Evolutionary conservation across 176 grass and related monocot genomes (phyloP).

Genomic region (Stipa capillata): DNA sequence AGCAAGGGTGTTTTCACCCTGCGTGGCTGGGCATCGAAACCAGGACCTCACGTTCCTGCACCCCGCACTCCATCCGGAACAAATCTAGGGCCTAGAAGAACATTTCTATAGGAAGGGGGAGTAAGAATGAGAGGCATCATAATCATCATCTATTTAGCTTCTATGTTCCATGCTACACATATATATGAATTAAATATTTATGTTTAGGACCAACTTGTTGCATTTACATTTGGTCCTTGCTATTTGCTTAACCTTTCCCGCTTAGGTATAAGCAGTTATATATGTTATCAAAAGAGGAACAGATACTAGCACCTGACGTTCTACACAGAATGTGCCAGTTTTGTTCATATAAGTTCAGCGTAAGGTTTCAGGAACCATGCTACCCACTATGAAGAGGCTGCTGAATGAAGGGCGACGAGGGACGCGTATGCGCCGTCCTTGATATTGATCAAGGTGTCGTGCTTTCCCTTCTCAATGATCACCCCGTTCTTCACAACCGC

Average conservation of each 20-base stretch:
- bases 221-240: conserved; percentile 48
- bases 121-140: too few species aligned
- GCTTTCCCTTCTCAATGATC: conserved; percentile 93
- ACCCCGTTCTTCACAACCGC: conserved; percentile 70
- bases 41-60: too few species aligned
- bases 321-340: conserved; percentile 11
- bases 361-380: not conserved
- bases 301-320: conserved; percentile 21
- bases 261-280: conserved; percentile 35
- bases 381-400: conserved; percentile 25
- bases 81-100: too few species aligned
- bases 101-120: too few species aligned
- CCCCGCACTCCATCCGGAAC: too few species aligned
- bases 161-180: conserved; percentile 28
- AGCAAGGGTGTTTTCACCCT: too few species aligned
- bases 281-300: conserved; percentile 33
- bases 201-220: conserved; percentile 27
- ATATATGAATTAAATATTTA: conserved; percentile 18
- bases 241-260: conserved; percentile 16
- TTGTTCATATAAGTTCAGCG: not conserved
- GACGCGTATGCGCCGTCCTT: conserved; percentile 94
- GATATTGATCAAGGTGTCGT: conserved; percentile 74
- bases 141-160: conserved; percentile 24
- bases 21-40: too few species aligned
- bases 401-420: conserved; percentile 83